Evolutionary conservation across 768 basidiomycete species (phyloP), one percentile per base, ranked within the genome.

Genomic region (Calocybe indica): DNA sequence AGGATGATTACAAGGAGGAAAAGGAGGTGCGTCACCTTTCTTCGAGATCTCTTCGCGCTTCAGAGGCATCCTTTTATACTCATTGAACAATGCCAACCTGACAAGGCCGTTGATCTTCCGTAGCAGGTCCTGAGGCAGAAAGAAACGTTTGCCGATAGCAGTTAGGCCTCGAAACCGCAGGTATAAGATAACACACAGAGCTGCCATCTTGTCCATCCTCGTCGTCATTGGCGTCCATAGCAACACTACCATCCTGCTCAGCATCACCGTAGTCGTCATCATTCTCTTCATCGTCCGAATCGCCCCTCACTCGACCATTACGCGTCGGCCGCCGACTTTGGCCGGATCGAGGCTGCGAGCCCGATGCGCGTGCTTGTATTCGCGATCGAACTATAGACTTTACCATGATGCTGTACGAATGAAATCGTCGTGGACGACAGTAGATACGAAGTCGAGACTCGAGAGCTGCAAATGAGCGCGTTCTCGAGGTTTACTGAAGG

Each of bases 21-120:
- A 35, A 10, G 34, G 34, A 12, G 39, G 5, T 22, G 51, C 7
- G 43, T 47, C 11, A 84, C 93, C 81, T 73, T 88, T 88, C 67
- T 92, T 93, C 35, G 75, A 80, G 43, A 94, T 88, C 36, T 95
- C 92, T n/a, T 92, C 87, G 36, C 90, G 73, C 34, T 78, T 76
- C 42, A 96, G 63, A 2, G 81, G 73, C 8, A 68, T 63, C 43
- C 89, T 75, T 58, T 74, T 80, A 46, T 86, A 80, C 60, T 95
- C 92, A 5, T 71, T 74, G 62, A 92, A 94, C 37, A 97, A 70
- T 2, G 91, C 89, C 15, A 91, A 73, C 12, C 92, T 78, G 7
- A 87, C 88, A 31, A 95, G 74, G 43, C 83, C 80, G 42, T 76
- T 72, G 0, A 86, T 86, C 61, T 79, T 82, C 43, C 78, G 74